These are phyloP conservation scores for Gnomoniopsis smithogilvyi DNA, from an alignment of 2,329 filamentous ascomycete species.

Conservation along the genomic window DNA sequence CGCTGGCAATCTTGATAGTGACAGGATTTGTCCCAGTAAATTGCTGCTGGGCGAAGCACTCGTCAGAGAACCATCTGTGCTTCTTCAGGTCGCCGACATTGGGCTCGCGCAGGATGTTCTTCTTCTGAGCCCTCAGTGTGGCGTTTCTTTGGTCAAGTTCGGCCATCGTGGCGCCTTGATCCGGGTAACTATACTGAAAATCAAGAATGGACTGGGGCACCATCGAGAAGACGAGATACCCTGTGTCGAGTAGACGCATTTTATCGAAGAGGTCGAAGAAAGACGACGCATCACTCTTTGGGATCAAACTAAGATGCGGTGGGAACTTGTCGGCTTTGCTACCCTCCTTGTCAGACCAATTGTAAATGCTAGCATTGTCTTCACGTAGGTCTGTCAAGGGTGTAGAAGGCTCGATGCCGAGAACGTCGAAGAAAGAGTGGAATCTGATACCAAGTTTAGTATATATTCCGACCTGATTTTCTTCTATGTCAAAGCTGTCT, in stretches of 20 bases:
- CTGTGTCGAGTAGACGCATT: constrained; percentile 1
- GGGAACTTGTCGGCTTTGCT: neutral
- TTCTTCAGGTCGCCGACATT: neutral
- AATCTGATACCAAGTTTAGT: neutral
- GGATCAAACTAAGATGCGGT: neutral
- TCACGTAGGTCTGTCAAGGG: neutral
- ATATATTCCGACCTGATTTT: neutral
- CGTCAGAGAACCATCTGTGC: constrained; percentile 40
- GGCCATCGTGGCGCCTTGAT: neutral
- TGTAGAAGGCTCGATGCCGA: neutral
- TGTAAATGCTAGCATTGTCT: neutral
- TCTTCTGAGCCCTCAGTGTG: neutral
- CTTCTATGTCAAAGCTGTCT: neutral
- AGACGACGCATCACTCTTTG: neutral
- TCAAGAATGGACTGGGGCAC: neutral
- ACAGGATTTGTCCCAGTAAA: constrained; percentile 42
- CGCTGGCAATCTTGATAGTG: constrained; percentile 38
- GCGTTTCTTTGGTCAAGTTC: neutral
- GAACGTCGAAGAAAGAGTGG: constrained; percentile 2
- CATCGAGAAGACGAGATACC: neutral
- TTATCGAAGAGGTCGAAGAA: neutral
- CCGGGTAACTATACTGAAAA: neutral
- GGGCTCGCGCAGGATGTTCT: constrained; percentile 3
- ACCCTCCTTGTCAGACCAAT: neutral
- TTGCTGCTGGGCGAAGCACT: constrained; percentile 41